Conservation (phyloP, 1,284 basidiomycete species). For the Cutaneotrichosporon sp. region DNA sequence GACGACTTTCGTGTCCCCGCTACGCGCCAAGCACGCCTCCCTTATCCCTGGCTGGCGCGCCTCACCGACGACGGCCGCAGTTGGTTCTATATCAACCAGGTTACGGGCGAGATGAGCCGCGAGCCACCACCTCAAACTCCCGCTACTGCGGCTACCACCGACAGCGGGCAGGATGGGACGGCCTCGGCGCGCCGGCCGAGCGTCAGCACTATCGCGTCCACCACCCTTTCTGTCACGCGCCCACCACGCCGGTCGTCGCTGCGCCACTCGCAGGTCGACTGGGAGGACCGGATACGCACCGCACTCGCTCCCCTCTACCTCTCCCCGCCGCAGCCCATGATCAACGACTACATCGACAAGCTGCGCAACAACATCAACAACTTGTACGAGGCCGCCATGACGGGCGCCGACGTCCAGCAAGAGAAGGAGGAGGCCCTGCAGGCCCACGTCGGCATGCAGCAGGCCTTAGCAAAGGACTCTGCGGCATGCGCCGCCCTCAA, state of each 20-base stretch:
- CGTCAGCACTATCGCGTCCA: constrained; percentile 1
- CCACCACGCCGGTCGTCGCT: constrained; percentile 2
- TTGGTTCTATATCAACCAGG: constrained; percentile 75
- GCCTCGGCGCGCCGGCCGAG: neutral
- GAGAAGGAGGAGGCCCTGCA: constrained; percentile 39
- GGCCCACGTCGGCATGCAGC: constrained; percentile 29
- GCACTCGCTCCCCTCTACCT: constrained; percentile 23
- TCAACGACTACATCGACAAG: constrained; percentile 35
- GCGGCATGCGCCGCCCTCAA: constrained; percentile 22
- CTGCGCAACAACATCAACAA: constrained; percentile 42
- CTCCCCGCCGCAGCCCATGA: constrained; percentile 11
- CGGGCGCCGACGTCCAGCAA: constrained; percentile 46
- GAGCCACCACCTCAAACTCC: constrained; percentile 26
- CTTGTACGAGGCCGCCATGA: constrained; percentile 42
- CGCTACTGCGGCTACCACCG: constrained; percentile 1
- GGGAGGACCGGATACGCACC: constrained; percentile 25
- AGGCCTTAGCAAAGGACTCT: constrained; percentile 35
- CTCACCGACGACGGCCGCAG: constrained; percentile 81
- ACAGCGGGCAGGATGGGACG: constrained; percentile 9
- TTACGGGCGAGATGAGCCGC: constrained; percentile 66
- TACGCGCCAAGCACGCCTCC: constrained; percentile 58
- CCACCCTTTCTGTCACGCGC: neutral
- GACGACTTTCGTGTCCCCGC: constrained; percentile 38
- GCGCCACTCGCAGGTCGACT: constrained; percentile 12
- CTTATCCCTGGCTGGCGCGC: constrained; percentile 75